A percentile compares a stretch with the other conserved stretches of the same genome.
These are phyloP conservation scores for Trametes punicea DNA, from an alignment of 768 basidiomycete genomes.

Conservation along the genomic window DNA sequence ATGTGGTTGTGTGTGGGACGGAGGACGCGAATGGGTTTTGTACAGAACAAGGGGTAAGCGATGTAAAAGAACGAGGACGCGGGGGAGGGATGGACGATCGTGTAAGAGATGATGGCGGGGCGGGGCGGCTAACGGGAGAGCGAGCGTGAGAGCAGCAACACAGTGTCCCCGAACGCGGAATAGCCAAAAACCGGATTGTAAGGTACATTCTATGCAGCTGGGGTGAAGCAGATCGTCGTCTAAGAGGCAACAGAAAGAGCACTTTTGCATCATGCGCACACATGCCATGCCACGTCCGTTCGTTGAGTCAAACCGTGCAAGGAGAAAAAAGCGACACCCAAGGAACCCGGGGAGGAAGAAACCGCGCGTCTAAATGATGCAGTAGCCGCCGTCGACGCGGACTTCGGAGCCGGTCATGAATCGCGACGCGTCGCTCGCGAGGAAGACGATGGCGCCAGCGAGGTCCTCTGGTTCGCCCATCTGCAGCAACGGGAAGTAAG, in stretches of 20 bases:
- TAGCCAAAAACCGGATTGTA: conserved; percentile 7
- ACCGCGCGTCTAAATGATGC: conserved; percentile 47
- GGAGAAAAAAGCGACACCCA: not conserved
- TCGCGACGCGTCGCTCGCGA: conserved; percentile 84
- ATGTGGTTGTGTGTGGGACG: not conserved
- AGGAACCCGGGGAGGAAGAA: not conserved
- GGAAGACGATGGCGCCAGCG: conserved; percentile 84
- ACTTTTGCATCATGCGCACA: not conserved
- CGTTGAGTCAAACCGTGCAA: not conserved
- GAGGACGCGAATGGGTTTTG: not conserved
- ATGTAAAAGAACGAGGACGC: not conserved
- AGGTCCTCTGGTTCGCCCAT: conserved; percentile 94
- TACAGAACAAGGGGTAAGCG: not conserved
- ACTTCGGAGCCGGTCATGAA: conserved; percentile 89
- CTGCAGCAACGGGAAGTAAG: conserved; percentile 32
- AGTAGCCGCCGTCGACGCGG: conserved; percentile 89
- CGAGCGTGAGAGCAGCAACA: conserved; percentile 7
- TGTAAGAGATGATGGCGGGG: not conserved
- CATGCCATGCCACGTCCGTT: conserved; percentile 2
- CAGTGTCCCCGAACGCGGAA: conserved; percentile 16
- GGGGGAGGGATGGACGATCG: not conserved
- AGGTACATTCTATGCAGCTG: conserved; percentile 15
- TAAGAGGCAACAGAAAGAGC: not conserved
- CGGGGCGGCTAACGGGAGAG: not conserved
- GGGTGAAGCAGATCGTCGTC: not conserved